A percentile compares a stretch with the other conserved stretches of the same genome.
These are phyloP conservation scores for Coniochaeta hoffmannii DNA, from an alignment of 2,329 filamentous ascomycete genomes.

Conservation along the genomic window DNA sequence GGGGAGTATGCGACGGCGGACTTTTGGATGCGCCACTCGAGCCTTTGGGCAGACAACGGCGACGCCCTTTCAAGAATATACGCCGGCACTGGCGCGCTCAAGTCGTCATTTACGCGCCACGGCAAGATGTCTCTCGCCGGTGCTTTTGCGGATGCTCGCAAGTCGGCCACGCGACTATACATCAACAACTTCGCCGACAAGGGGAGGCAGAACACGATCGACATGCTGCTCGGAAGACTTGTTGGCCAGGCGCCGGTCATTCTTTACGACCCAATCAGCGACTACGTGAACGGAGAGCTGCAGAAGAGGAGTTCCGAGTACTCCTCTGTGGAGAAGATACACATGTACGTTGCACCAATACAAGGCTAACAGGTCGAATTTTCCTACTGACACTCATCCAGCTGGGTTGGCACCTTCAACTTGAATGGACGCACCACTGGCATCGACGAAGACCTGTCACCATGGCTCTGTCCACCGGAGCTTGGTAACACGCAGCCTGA, in stretches of 20 bases:
- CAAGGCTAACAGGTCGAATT: background rate
- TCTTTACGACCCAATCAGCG: constrained; percentile 90
- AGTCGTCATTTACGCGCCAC: constrained; percentile 87
- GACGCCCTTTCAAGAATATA: constrained; percentile 93
- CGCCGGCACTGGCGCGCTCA: constrained; percentile 89
- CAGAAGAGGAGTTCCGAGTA: constrained; percentile 62
- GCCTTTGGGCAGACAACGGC: constrained; percentile 94
- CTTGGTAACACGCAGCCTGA: constrained; percentile 62
- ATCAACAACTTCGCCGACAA: constrained; percentile 98
- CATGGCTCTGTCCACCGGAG: constrained; percentile 70
- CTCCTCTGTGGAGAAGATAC: constrained; percentile 65
- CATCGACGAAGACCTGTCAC: constrained; percentile 68
- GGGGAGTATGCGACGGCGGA: constrained; percentile 64
- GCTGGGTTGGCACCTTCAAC: constrained; percentile 81
- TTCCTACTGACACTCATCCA: constrained; percentile 19
- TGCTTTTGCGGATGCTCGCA: constrained; percentile 88
- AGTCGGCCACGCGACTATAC: constrained; percentile 88
- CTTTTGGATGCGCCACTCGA: constrained; percentile 89
- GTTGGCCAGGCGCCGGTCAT: constrained; percentile 79
- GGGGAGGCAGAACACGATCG: constrained; percentile 86
- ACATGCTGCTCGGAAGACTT: constrained; percentile 79
- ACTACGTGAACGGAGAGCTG: constrained; percentile 76
- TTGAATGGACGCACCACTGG: constrained; percentile 82
- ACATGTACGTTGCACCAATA: constrained; percentile 48
- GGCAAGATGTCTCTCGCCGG: constrained; percentile 95